phyloP scores from a whole-genome alignment of 2,329 filamentous ascomycete species.

The Elsinoe fawcettii region DNA sequence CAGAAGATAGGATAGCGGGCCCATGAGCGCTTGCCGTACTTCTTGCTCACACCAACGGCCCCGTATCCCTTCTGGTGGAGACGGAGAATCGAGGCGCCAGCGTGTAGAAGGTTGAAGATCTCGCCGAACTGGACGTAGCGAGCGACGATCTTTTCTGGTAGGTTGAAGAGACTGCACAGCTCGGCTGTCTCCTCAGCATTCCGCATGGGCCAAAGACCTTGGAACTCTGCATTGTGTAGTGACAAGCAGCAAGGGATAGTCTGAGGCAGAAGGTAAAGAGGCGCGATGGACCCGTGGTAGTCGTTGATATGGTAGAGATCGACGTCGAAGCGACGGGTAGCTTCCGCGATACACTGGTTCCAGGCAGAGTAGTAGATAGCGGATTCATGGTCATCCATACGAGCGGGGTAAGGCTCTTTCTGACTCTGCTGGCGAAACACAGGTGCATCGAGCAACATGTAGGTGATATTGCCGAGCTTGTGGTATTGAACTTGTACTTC shows the following conservation, averaged over 20 bases:
- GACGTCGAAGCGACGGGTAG: slow-evolving; percentile 54
- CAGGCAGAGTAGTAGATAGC: slow-evolving; percentile 63
- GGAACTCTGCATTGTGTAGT: slow-evolving; percentile 62
- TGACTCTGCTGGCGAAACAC: slow-evolving; percentile 58
- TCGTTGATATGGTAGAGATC: slow-evolving; percentile 62
- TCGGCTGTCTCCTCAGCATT: slow-evolving; percentile 54
- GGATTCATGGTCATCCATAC: slow-evolving; percentile 62
- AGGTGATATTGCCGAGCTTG: slow-evolving; percentile 57
- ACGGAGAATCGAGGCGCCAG: slow-evolving; percentile 58
- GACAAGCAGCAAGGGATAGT: slow-evolving; percentile 56
- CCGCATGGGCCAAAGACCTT: slow-evolving; percentile 61
- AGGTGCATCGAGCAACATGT: slow-evolving; percentile 58
- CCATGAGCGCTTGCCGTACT: slow-evolving; percentile 59
- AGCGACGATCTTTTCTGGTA: slow-evolving; percentile 48
- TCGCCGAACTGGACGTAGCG: slow-evolving; percentile 61
- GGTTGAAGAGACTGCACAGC: slow-evolving; percentile 58
- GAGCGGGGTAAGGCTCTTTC: slow-evolving; percentile 56
- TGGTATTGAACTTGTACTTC: slow-evolving; percentile 59
- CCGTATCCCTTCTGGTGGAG: slow-evolving; percentile 61
- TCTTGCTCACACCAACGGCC: slow-evolving; percentile 59
- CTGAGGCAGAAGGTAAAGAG: slow-evolving; percentile 56
- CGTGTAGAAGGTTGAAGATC: slow-evolving; percentile 61
- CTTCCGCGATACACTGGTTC: slow-evolving; percentile 61
- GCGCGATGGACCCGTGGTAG: slow-evolving; percentile 56
- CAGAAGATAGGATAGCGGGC: slow-evolving; percentile 63